These are phyloP conservation scores for Cetraspora pellucida DNA, from an alignment of 192 early-diverging fungal species.

Conservation along the genomic window DNA sequence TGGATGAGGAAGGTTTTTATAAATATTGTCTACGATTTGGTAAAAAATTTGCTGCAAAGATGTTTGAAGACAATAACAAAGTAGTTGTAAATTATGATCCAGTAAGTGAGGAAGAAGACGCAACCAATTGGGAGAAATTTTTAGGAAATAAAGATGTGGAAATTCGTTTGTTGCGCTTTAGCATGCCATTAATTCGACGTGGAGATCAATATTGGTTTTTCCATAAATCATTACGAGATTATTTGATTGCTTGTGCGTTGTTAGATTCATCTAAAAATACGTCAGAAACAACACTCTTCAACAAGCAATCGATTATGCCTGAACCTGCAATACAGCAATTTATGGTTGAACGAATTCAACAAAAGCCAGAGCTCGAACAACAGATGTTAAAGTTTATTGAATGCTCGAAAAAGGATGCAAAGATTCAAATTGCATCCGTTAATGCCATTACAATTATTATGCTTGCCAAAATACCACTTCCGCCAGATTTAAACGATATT, in stretches of 20 bases:
- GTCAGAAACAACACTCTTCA: too few species aligned
- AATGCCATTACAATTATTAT: too few species aligned
- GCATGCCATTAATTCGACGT: background rate
- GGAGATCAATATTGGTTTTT: background rate
- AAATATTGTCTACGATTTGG: background rate
- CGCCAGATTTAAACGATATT: too few species aligned
- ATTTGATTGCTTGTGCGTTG: background rate
- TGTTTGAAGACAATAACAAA: background rate
- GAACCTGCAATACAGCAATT: too few species aligned
- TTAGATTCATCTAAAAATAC: background rate
- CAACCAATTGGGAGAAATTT: background rate
- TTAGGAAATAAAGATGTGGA: background rate
- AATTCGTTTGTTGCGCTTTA: background rate
- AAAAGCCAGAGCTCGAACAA: too few species aligned
- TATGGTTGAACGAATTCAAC: too few species aligned
- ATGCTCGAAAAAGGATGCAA: too few species aligned
- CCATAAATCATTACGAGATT: background rate
- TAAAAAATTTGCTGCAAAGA: background rate
- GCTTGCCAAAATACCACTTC: too few species aligned
- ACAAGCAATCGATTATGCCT: too few species aligned
- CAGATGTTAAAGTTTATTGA: too few species aligned
- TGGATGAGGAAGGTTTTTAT: background rate
- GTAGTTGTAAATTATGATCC: background rate
- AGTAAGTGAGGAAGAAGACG: too few species aligned
- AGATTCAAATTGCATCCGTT: too few species aligned